Base-by-base conservation (phyloP, 805 yeast genomes). In the Candida coquimbonensis region DNA sequence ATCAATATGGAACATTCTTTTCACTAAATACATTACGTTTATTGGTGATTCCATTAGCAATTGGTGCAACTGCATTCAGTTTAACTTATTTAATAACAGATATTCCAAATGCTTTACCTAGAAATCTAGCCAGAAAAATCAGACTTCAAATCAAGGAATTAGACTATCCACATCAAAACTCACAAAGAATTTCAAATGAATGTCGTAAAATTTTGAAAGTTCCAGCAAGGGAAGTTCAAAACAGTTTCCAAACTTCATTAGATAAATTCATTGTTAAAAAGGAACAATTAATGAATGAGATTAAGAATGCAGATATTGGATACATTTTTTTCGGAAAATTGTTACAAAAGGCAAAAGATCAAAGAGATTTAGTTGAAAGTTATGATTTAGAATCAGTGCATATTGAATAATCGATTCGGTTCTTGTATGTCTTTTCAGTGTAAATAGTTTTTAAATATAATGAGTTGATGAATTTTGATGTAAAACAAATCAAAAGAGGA, bases 41-140 rank as follows among this genome's bases (percentile, higher is more conserved):
- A 38, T 60, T 83, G n/a, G 72, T 76, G 0, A 61, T 76, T 0
- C 90, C 95, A 0, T 40, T 78, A 0, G 48, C 74, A 1, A 52
- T 80, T 3, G 70, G 78, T 9, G 73, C 75, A 1, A 66, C 77
- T 6, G 73, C 78, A 1, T 68, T 78, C 13, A 72, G 83, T 0
- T 66, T 76, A 0, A 77, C 79, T 36, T 88, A 86, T 56, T 61
- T 89, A 47, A 67, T 88, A 17, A 70, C 73, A 48, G 98, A 93
- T 62, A 78, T 95, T 13, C 97, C 97, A 3, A 78, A 83, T 55
- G 96, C 97, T 0, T 79, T 87, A 55, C 95, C 96, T 17, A 72
- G 88, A 53, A 89, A 89, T 47, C 74, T 88, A 48, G 88, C 93
- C 0, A 70, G 74, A 40, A 87, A 85, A 63, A 76, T 91, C 53